phyloP scores from a whole-genome alignment of 2,329 filamentous ascomycete genomes.

The Amauroascus verrucosus region DNA sequence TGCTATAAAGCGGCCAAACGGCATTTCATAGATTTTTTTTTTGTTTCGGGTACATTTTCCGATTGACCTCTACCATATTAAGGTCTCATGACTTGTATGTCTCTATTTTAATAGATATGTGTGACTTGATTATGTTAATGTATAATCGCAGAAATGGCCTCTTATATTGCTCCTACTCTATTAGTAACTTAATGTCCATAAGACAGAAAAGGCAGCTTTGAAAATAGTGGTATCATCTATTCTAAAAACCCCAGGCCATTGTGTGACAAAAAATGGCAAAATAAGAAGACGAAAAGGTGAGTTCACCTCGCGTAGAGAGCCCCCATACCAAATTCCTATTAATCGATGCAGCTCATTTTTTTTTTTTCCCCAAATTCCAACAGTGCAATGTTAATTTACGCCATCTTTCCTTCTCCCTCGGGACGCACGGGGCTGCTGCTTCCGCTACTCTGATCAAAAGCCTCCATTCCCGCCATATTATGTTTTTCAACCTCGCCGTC shows the following conservation, averaged over 20 bases:
- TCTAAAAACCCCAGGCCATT: neutral
- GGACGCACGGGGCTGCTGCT: neutral
- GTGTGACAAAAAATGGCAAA: neutral
- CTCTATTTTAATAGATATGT: no score
- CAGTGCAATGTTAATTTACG: neutral
- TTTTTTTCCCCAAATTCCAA: neutral
- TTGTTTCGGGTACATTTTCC: no score
- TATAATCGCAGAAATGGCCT: no score
- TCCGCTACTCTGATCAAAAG: neutral
- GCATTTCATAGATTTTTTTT: no score
- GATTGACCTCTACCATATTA: no score
- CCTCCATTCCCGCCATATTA: neutral
- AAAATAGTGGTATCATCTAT: neutral
- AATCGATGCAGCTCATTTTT: neutral
- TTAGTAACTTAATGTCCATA: no score
- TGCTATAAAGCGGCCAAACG: no score
- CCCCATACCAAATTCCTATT: neutral
- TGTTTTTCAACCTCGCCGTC: neutral
- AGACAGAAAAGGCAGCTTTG: no score
- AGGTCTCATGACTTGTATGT: no score
- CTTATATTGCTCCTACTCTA: no score
- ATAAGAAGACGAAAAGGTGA: neutral
- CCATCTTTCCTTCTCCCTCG: slow-evolving; percentile 1
- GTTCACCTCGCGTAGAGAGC: neutral
- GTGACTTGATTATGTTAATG: no score